Percentiles rank a stretch among this genome's conserved stretches.
Evolutionary conservation across 768 basidiomycete genomes (phyloP).

Genomic region (Pulveroboletus sp.): DNA sequence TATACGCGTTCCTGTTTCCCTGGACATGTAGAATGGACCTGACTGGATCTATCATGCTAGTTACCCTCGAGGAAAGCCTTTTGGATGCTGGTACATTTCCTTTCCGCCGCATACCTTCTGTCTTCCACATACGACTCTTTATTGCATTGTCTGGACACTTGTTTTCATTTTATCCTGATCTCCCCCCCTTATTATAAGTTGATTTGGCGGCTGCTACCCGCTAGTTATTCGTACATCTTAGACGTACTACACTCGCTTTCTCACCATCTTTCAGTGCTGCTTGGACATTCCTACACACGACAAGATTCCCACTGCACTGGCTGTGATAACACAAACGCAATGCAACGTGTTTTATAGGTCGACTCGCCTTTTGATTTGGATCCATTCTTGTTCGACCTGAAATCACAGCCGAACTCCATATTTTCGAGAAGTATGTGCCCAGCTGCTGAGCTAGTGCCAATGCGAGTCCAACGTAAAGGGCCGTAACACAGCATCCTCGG

Average conservation of each 20-base stretch:
- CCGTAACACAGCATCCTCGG: not conserved
- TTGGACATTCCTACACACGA: slow-evolving; percentile 1
- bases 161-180: not conserved
- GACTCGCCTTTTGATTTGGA: no score
- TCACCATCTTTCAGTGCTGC: not conserved
- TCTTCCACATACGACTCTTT: slow-evolving; percentile 3
- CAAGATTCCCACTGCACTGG: not conserved
- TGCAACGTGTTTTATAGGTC: slow-evolving; percentile 3
- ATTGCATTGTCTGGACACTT: slow-evolving; percentile 12
- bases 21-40: slow-evolving; percentile 17
- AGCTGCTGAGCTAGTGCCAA: no score
- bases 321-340: slow-evolving; percentile 1
- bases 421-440: no score
- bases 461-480: no score
- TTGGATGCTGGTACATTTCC: slow-evolving; percentile 12
- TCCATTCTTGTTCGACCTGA: no score
- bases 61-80: not conserved
- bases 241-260: not conserved
- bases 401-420: no score
- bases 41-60: slow-evolving; percentile 17
- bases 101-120: not conserved
- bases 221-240: not conserved
- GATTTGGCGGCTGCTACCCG: not conserved
- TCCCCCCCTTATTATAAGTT: not conserved
- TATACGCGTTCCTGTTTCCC: not conserved